Percentiles rank a stretch among this genome's conserved stretches.
Conservation (phyloP, 2,329 filamentous ascomycete species). For the Alternaria solani region DNA sequence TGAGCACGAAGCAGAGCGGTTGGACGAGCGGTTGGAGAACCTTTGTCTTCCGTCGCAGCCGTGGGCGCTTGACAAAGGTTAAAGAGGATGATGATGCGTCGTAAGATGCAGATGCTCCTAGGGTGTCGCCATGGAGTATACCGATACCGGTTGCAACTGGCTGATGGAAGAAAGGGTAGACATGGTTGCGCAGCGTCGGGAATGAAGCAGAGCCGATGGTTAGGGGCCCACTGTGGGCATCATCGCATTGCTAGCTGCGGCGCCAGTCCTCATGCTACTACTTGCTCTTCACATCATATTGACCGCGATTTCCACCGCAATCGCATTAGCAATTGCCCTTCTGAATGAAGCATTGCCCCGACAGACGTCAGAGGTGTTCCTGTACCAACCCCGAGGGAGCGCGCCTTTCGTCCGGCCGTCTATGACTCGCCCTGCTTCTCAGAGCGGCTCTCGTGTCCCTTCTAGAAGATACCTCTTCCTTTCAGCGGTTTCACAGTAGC, state of each 20-base stretch:
- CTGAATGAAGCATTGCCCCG: background rate
- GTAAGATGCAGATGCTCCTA: background rate
- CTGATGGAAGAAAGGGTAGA: background rate
- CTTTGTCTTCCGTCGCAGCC: background rate
- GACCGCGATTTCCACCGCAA: conserved; percentile 11
- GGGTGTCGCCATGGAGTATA: background rate
- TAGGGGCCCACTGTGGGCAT: conserved; percentile 21
- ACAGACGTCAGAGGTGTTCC: conserved; percentile 1
- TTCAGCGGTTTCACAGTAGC: conserved; percentile 24
- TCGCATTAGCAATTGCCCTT: background rate
- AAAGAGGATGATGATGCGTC: conserved; percentile 4
- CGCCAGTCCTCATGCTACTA: conserved; percentile 2
- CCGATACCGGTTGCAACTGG: conserved; percentile 6
- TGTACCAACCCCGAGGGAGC: no score
- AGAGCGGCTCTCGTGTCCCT: conserved; percentile 10
- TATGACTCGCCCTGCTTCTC: conserved; percentile 18
- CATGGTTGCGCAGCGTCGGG: conserved; percentile 2
- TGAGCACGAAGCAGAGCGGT: conserved; percentile 6
- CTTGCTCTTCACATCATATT: conserved; percentile 13
- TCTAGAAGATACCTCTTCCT: conserved; percentile 24
- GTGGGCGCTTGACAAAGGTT: no score
- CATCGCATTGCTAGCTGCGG: conserved; percentile 22
- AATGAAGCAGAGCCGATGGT: background rate
- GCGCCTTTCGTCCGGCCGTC: conserved; percentile 3
- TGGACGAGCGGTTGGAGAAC: background rate